phyloP scores from a whole-genome alignment of 1,284 basidiomycete species.

The Trametes polyzona region DNA sequence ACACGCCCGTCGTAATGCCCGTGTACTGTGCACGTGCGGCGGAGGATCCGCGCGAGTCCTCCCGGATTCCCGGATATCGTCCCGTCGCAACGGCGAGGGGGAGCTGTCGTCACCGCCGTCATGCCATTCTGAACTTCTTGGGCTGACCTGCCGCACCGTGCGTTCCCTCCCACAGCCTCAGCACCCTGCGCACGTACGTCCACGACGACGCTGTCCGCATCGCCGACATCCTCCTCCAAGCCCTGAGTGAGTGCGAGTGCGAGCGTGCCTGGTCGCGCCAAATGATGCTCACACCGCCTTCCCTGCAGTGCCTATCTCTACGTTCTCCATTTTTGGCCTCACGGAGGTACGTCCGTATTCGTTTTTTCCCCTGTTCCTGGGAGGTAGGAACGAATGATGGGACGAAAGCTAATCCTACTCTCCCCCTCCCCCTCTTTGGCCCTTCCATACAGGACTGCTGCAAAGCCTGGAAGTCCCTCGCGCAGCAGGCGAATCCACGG shows the following conservation, averaged over 20 bases:
- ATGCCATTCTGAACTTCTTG: no score
- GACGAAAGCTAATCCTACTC: no score
- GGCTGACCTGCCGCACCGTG: no score
- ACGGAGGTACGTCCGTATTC: constrained; percentile 9
- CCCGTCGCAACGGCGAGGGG: no score
- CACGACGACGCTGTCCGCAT: constrained; percentile 16
- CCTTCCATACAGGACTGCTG: constrained; percentile 1
- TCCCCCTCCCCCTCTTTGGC: neutral
- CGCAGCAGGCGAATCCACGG: neutral
- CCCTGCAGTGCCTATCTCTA: constrained; percentile 22
- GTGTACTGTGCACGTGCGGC: neutral
- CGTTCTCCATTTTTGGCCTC: constrained; percentile 16
- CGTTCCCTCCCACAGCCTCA: constrained; percentile 12
- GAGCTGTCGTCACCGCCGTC: no score
- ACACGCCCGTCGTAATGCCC: neutral
- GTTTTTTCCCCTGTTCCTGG: neutral
- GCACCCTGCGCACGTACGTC: constrained; percentile 21
- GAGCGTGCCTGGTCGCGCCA: no score
- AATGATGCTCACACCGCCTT: neutral
- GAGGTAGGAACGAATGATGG: no score
- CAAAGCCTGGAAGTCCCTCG: neutral
- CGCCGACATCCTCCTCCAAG: constrained; percentile 25
- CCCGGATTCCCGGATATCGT: neutral
- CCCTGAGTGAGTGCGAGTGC: constrained; percentile 30
- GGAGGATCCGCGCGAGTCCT: neutral